Percentiles rank a stretch among this genome's conserved stretches.
These are phyloP conservation scores for Aspergillus latus DNA, from an alignment of 2,329 filamentous ascomycete species.

Conservation along the genomic window DNA sequence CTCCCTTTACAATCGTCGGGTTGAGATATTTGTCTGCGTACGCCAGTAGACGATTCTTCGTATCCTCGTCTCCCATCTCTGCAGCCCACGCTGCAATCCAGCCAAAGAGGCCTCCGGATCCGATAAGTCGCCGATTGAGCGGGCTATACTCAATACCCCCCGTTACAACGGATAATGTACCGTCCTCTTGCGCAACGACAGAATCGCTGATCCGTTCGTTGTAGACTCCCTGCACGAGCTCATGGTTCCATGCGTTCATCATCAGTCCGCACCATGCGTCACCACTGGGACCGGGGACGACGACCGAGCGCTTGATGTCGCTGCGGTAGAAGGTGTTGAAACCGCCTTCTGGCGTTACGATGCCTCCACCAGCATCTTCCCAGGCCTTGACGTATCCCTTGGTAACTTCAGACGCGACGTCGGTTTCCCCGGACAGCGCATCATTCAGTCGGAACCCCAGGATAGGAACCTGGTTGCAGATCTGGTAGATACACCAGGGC, in stretches of 20 bases:
- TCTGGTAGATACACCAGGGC: slow-evolving; percentile 6
- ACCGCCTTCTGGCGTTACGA: not conserved
- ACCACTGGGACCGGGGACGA: not conserved
- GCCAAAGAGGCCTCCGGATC: not conserved
- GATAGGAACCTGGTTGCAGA: slow-evolving; percentile 8
- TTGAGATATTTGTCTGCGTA: slow-evolving; percentile 6
- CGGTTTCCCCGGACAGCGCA: not conserved
- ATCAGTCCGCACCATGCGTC: slow-evolving; percentile 2
- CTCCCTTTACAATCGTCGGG: slow-evolving; percentile 6
- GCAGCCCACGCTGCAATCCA: slow-evolving; percentile 3
- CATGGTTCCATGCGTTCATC: slow-evolving; percentile 8
- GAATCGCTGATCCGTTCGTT: not conserved
- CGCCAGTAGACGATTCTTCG: not conserved
- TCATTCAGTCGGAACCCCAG: slow-evolving; percentile 4
- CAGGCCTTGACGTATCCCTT: slow-evolving; percentile 3
- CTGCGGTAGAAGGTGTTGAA: not conserved
- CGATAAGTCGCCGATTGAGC: not conserved
- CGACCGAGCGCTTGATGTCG: not conserved
- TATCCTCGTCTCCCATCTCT: slow-evolving; percentile 8
- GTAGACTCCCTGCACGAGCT: slow-evolving; percentile 1
- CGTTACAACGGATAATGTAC: not conserved
- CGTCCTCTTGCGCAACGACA: not conserved
- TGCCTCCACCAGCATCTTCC: not conserved
- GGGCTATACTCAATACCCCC: not conserved
- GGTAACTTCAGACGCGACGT: not conserved